Evolutionary conservation across 352 stramenopile genomes (phyloP).

Genomic region (Pythium dissotocum): DNA sequence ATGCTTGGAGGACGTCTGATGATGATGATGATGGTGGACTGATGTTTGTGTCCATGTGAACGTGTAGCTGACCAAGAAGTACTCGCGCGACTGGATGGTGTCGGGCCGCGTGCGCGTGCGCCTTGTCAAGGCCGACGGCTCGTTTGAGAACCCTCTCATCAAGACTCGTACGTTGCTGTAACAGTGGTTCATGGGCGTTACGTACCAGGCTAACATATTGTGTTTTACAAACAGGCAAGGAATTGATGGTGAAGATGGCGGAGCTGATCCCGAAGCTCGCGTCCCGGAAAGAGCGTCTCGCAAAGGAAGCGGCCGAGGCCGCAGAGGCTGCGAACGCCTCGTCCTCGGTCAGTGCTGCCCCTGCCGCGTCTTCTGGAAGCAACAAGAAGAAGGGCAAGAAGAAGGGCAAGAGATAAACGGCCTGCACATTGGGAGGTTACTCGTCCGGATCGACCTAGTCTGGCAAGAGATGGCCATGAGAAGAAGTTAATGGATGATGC

Average conservation of each 20-base stretch:
- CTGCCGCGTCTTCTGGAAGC: slow-evolving; percentile 32
- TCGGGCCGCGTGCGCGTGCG: slow-evolving; percentile 73
- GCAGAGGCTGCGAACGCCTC: slow-evolving; percentile 26
- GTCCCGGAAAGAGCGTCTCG: slow-evolving; percentile 74
- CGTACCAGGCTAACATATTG: no score
- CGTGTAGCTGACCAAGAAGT: slow-evolving; percentile 68
- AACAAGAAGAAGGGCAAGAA: slow-evolving; percentile 88
- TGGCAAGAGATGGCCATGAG: no score
- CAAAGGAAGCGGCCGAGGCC: slow-evolving; percentile 66
- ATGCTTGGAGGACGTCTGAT: background rate
- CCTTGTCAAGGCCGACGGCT: slow-evolving; percentile 59
- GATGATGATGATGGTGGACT: background rate
- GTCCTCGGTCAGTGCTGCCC: slow-evolving; percentile 27
- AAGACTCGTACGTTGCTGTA: slow-evolving; percentile 38
- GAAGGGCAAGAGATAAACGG: slow-evolving; percentile 80
- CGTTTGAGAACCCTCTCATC: slow-evolving; percentile 68
- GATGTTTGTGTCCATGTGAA: background rate
- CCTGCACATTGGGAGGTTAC: background rate
- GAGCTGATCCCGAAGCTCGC: slow-evolving; percentile 86
- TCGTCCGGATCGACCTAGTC: background rate
- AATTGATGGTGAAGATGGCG: slow-evolving; percentile 86
- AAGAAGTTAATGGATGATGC: background rate
- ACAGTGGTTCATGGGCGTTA: no score
- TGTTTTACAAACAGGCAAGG: slow-evolving; percentile 33
- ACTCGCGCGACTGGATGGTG: slow-evolving; percentile 76